These are phyloP conservation scores for Aspergillus calidoustus DNA, from an alignment of 2,329 filamentous ascomycete genomes.

Conservation along the genomic window DNA sequence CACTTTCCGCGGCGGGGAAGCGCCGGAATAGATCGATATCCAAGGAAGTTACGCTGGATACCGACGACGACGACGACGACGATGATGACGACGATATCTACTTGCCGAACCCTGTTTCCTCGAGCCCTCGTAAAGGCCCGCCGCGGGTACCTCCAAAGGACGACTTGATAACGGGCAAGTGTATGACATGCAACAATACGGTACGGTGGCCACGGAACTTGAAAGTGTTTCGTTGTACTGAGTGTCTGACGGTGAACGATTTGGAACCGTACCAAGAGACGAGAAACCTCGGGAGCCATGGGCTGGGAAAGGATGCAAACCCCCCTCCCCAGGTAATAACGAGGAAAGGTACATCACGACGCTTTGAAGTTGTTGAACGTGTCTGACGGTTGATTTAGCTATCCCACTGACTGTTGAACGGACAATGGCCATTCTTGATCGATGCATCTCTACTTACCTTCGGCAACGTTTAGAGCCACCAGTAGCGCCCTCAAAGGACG, in stretches of 20 bases:
- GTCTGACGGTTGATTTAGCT: conserved; percentile 32
- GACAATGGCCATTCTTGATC: conserved; percentile 62
- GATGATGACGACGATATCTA: conserved; percentile 33
- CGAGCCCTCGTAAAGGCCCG: conserved; percentile 45
- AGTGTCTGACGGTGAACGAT: conserved; percentile 85
- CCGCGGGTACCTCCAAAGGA: conserved; percentile 50
- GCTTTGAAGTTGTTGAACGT: background rate
- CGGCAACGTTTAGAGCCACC: conserved; percentile 41
- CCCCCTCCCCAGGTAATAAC: conserved; percentile 18
- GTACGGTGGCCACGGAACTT: conserved; percentile 78
- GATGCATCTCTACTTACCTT: conserved; percentile 58
- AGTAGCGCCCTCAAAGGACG: conserved; percentile 26
- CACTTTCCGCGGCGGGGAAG: conserved; percentile 59
- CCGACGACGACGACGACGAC: conserved; percentile 46
- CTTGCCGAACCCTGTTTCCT: conserved; percentile 38
- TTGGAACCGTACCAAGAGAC: conserved; percentile 55
- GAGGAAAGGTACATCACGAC: conserved; percentile 30
- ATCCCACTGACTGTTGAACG: conserved; percentile 63
- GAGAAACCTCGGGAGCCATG: conserved; percentile 24
- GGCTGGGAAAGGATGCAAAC: conserved; percentile 28
- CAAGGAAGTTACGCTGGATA: conserved; percentile 49
- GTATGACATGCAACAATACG: conserved; percentile 82
- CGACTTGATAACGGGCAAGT: conserved; percentile 72
- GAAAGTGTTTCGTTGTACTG: conserved; percentile 77
- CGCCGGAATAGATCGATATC: conserved; percentile 58